Evolutionary conservation across 257 asterid genomes (phyloP).

Genomic region (Pogostemon cablin): DNA sequence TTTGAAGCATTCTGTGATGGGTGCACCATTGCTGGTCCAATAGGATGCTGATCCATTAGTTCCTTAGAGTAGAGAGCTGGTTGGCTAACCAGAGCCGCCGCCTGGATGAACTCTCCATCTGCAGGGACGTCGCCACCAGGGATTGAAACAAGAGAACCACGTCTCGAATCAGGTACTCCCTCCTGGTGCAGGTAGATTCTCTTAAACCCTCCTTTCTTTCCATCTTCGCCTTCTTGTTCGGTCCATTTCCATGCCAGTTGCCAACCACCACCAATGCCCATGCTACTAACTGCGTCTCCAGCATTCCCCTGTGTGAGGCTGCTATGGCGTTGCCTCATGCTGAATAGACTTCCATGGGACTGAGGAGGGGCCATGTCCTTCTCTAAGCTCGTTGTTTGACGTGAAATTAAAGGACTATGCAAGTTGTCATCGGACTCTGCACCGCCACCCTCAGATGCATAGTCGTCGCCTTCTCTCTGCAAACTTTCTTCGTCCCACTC

Average conservation of each 20-base stretch:
- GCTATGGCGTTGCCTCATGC: conserved; percentile 57
- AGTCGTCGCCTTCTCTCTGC: conserved; percentile 61
- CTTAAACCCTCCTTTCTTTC: conserved; percentile 67
- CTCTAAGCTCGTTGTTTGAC: conserved; percentile 64
- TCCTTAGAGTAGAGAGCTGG: conserved; percentile 71
- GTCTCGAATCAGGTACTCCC: conserved; percentile 51
- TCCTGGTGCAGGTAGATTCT: conserved; percentile 76
- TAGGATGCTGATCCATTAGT: conserved; percentile 48
- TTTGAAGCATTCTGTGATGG: conserved; percentile 55
- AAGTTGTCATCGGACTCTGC: conserved; percentile 55
- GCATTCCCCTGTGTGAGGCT: conserved; percentile 46
- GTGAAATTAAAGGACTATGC: conserved; percentile 75
- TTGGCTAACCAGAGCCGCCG: conserved; percentile 79
- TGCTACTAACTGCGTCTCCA: conserved; percentile 50
- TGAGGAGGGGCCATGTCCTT: conserved; percentile 50
- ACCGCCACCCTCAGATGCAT: conserved; percentile 44
- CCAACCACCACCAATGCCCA: conserved; percentile 89
- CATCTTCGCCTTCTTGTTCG: conserved; percentile 67
- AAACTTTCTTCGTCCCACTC: conserved; percentile 82
- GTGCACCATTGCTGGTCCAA: conserved; percentile 73
- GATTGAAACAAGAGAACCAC: conserved; percentile 70
- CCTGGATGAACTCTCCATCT: conserved; percentile 63
- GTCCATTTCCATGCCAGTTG: conserved; percentile 83
- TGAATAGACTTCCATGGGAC: conserved; percentile 49
- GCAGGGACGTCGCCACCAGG: conserved; percentile 49